These are phyloP conservation scores for Chaetomiaceae sp. DNA, from an alignment of 2,329 filamentous ascomycete species.

Conservation along the genomic window DNA sequence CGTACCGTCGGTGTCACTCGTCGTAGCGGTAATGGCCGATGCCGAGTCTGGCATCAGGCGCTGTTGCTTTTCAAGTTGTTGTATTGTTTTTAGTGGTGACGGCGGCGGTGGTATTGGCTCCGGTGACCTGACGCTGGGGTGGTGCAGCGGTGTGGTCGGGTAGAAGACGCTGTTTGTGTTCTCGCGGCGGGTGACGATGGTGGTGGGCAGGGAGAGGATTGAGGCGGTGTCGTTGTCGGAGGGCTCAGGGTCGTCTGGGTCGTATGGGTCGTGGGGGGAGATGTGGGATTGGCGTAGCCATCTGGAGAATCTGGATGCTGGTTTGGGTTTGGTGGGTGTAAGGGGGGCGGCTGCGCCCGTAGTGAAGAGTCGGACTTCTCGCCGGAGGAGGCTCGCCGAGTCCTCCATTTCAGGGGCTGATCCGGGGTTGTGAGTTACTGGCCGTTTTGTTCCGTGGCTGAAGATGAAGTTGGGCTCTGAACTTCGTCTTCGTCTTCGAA, in stretches of 20 bases:
- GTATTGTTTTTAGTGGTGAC: no score
- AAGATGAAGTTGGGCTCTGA: no score
- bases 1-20: no score
- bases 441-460: no score
- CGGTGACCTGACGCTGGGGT: background rate
- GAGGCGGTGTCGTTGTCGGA: background rate
- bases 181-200: background rate
- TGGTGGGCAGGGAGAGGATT: conserved; percentile 7
- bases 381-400: no score
- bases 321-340: background rate
- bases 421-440: no score
- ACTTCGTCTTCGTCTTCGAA: background rate
- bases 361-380: background rate
- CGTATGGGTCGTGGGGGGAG: background rate
- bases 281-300: background rate
- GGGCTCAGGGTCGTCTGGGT: background rate
- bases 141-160: background rate
- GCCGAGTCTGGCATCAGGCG: no score
- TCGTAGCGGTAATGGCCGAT: no score
- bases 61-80: no score
- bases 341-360: background rate
- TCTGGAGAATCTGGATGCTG: background rate
- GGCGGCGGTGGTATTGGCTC: no score
- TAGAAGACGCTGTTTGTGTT: conserved; percentile 7
- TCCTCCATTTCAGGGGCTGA: background rate